A percentile compares a stretch with the other conserved stretches of the same genome.
phyloP scores from a whole-genome alignment of 768 basidiomycete species.

The Panus rudis region DNA sequence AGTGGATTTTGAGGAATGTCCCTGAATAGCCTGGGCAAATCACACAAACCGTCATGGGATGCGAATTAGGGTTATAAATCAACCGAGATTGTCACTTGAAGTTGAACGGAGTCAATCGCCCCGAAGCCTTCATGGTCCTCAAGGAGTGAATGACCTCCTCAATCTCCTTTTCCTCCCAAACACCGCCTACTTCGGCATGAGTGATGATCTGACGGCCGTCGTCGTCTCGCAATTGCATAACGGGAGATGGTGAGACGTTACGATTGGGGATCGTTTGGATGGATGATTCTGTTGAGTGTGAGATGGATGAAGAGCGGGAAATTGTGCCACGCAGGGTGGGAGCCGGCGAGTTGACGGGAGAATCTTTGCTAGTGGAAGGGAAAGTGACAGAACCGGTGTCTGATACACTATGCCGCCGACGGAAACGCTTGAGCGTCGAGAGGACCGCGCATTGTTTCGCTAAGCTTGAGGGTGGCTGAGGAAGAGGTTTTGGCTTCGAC shows the following conservation, averaged over 20 bases:
- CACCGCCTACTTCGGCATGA: conserved; percentile 5
- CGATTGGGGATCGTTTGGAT: not conserved
- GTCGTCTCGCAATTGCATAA: not conserved
- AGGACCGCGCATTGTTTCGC: not conserved
- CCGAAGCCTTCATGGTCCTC: conserved; percentile 4
- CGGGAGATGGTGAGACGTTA: not conserved
- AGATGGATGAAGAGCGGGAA: not conserved
- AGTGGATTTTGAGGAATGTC: too few species aligned
- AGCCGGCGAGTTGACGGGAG: not conserved
- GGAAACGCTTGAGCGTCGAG: not conserved
- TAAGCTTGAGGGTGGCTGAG: not conserved
- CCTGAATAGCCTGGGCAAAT: too few species aligned
- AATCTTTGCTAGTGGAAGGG: not conserved
- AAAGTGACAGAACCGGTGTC: not conserved
- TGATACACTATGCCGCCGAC: not conserved
- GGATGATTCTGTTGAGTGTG: not conserved
- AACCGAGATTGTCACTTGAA: too few species aligned
- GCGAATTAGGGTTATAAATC: too few species aligned
- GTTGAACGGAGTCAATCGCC: not conserved
- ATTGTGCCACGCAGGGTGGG: not conserved
- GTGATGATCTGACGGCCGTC: not conserved
- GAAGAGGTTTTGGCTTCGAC: not conserved
- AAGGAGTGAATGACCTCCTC: conserved; percentile 8
- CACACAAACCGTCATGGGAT: too few species aligned
- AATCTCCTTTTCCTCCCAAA: conserved; percentile 9